Conservation (phyloP, 75 land plant species). For the Sequoia sempervirens region DNA sequence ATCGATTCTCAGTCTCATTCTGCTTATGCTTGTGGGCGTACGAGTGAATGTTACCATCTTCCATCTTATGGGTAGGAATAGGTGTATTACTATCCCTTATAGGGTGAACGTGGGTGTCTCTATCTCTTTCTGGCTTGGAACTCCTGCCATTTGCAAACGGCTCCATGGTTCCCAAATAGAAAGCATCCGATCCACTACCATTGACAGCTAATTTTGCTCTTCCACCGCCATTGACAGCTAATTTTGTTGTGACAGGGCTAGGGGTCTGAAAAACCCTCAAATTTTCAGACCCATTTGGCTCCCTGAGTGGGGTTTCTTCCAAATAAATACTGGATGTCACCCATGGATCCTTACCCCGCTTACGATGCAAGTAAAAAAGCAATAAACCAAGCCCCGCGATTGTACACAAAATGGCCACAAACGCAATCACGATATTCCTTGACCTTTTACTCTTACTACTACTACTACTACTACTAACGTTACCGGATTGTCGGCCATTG, state of each 20-base stretch:
- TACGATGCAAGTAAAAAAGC: neutral
- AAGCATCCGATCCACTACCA: conserved; percentile 3
- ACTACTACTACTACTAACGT: neutral
- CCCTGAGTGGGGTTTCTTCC: conserved; percentile 5
- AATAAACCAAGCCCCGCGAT: neutral
- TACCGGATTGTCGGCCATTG: neutral
- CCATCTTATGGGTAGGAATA: neutral
- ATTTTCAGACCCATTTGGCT: neutral
- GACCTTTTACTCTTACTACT: neutral
- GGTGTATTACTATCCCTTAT: neutral
- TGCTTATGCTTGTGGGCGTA: neutral
- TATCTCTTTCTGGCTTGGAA: neutral
- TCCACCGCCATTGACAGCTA: conserved; percentile 5
- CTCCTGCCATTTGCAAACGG: conserved; percentile 4
- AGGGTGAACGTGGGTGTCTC: neutral
- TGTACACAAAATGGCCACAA: neutral
- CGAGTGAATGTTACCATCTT: neutral
- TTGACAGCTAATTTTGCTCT: neutral
- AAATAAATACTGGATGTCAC: neutral
- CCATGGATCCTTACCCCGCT: conserved; percentile 5
- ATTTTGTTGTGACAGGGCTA: neutral
- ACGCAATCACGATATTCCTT: conserved; percentile 1
- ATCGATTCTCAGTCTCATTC: neutral
- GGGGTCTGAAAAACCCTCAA: neutral
- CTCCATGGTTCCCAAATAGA: conserved; percentile 7